Percentiles rank a stretch among this genome's conserved stretches.
Evolutionary conservation across 2,329 filamentous ascomycete genomes (phyloP).

Genomic region (Diaporthe citrichinensis): DNA sequence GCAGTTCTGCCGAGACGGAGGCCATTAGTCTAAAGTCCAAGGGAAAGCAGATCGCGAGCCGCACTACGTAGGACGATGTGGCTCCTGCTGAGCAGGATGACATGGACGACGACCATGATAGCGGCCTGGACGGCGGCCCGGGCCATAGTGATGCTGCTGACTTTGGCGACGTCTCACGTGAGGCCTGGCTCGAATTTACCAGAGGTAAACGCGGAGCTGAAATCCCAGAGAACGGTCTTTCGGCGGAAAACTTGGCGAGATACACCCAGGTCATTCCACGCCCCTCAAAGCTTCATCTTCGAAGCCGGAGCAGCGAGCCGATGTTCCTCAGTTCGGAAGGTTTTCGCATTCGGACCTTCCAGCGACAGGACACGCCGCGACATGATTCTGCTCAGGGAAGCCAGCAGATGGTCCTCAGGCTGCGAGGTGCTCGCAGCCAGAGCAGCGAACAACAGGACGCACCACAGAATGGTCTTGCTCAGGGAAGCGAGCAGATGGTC

Average conservation of each 20-base stretch:
- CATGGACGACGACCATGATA: slow-evolving; percentile 29
- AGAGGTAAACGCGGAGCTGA: not conserved
- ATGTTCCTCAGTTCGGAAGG: not conserved
- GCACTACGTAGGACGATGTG: slow-evolving; percentile 26
- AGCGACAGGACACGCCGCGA: not conserved
- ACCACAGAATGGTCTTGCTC: not conserved
- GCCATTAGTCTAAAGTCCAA: slow-evolving; percentile 15
- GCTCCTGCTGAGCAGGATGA: not conserved
- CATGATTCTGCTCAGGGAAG: not conserved
- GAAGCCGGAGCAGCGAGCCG: not conserved
- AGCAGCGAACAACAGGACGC: not conserved
- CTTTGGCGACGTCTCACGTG: not conserved
- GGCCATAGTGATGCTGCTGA: too few species aligned
- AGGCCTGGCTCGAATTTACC: not conserved
- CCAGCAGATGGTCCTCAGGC: not conserved
- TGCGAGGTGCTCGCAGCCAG: not conserved
- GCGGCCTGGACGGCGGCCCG: slow-evolving; percentile 32
- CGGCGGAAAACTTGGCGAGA: not conserved
- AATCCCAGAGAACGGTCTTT: not conserved
- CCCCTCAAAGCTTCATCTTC: not conserved
- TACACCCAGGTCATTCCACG: not conserved
- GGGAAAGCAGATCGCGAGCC: slow-evolving; percentile 30
- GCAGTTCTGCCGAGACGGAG: slow-evolving; percentile 42
- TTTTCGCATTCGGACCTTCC: not conserved
- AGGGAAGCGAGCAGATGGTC: not conserved